Conservation (phyloP, 1,284 basidiomycete genomes). For the Cryptococcus sp. region DNA sequence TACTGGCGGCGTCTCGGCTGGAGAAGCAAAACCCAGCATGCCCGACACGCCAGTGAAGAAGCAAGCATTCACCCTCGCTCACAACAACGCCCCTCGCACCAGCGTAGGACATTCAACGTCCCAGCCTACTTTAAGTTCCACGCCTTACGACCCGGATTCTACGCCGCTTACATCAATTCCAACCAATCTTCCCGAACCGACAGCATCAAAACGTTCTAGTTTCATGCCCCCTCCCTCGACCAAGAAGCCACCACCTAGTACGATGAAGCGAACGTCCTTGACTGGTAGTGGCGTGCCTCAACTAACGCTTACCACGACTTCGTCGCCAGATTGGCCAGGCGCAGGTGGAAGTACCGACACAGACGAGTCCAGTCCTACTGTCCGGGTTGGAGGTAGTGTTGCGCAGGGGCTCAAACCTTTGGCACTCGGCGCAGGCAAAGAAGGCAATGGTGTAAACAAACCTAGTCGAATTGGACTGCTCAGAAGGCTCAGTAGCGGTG, state of each 20-base stretch:
- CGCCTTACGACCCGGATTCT: slow-evolving; percentile 5
- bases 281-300: slow-evolving; percentile 24
- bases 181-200: slow-evolving; percentile 14
- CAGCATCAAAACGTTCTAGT: not conserved
- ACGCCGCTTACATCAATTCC: not conserved
- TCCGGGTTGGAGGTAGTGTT: slow-evolving; percentile 23
- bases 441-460: not conserved
- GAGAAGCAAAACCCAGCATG: slow-evolving; percentile 48
- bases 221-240: slow-evolving; percentile 22
- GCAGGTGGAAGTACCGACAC: slow-evolving; percentile 53
- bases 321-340: slow-evolving; percentile 49
- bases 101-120: slow-evolving; percentile 36
- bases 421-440: slow-evolving; percentile 6
- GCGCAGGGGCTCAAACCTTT: slow-evolving; percentile 15
- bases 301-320: slow-evolving; percentile 36
- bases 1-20: slow-evolving; percentile 11
- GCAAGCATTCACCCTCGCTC: slow-evolving; percentile 31
- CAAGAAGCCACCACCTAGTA: slow-evolving; percentile 18
- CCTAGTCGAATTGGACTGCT: slow-evolving; percentile 34
- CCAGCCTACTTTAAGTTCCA: slow-evolving; percentile 30
- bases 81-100: slow-evolving; percentile 14
- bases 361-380: slow-evolving; percentile 45
- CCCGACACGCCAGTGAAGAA: slow-evolving; percentile 54
- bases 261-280: slow-evolving; percentile 23
- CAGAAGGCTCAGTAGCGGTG: slow-evolving; percentile 37